These are phyloP conservation scores for Melocanna baccifera DNA, from an alignment of 176 grass and related monocot genomes.

Conservation along the genomic window DNA sequence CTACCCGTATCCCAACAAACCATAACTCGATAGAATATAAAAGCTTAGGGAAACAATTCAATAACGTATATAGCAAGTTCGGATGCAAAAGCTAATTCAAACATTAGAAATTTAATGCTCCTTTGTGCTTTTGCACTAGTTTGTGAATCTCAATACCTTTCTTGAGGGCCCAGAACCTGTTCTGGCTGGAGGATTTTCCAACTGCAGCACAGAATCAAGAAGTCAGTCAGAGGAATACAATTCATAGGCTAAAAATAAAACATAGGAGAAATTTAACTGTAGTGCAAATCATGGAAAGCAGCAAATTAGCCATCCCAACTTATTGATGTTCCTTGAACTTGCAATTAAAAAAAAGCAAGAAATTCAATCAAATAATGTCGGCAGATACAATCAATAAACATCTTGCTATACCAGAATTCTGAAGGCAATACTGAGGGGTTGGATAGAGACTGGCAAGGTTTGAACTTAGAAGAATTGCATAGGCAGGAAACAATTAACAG, in stretches of 20 bases:
- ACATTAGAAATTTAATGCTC: neutral
- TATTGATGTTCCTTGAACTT: neutral
- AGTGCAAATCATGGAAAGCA: neutral
- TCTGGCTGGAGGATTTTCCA: conserved; percentile 79
- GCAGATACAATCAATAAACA: conserved; percentile 1
- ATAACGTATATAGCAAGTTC: neutral
- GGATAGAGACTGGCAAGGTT: conserved; percentile 1
- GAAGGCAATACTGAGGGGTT: conserved; percentile 5
- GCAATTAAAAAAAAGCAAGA: conserved; percentile 14
- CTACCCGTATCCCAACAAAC: too few species aligned
- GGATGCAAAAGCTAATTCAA: conserved; percentile 9
- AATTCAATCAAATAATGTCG: conserved; percentile 23
- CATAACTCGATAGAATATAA: conserved; percentile 13
- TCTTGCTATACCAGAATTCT: neutral
- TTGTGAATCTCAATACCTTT: conserved; percentile 61
- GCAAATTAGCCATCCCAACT: neutral
- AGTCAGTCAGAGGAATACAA: neutral
- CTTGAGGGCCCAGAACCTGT: conserved; percentile 77
- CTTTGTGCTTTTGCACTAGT: neutral
- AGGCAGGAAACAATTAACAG: conserved; percentile 6
- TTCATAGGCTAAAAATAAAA: neutral
- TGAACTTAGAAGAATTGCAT: neutral
- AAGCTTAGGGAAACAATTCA: conserved; percentile 20
- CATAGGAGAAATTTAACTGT: conserved; percentile 3
- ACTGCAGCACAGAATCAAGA: conserved; percentile 40